Conservation (phyloP, 2,329 filamentous ascomycete species). For the Ophiostoma quercus region DNA sequence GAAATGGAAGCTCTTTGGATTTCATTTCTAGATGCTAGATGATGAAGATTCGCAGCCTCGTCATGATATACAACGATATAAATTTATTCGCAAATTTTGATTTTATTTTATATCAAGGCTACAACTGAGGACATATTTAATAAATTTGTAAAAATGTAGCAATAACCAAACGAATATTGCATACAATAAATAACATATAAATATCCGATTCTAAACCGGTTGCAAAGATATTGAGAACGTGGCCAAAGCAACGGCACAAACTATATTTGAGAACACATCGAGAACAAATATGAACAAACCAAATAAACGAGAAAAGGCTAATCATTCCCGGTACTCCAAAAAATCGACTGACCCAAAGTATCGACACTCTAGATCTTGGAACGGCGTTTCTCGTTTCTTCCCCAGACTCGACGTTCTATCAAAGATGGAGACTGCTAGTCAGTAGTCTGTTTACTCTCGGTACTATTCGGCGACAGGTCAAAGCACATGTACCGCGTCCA, state of each 20-base stretch:
- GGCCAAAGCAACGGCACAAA: not conserved
- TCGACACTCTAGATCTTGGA: not conserved
- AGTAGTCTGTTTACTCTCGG: not conserved
- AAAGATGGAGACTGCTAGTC: not conserved
- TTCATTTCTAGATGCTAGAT: no score
- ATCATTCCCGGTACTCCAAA: not conserved
- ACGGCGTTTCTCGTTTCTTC: not conserved
- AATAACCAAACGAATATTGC: no score
- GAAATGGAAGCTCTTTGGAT: no score
- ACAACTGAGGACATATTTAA: no score
- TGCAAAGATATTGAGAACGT: not conserved
- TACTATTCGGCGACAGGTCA: not conserved
- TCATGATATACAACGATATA: no score
- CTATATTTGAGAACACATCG: no score
- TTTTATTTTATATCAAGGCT: no score
- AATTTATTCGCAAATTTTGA: no score
- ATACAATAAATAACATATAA: no score
- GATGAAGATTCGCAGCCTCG: no score
- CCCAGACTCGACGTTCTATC: slow-evolving; percentile 6
- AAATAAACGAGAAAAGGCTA: not conserved
- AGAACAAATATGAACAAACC: not conserved
- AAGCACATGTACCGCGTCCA: slow-evolving; percentile 1
- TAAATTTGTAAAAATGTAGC: no score
- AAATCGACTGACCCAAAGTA: not conserved
- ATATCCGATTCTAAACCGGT: not conserved